Base-by-base conservation (phyloP, 495 filamentous ascomycete species). In the Aspergillus ostianus region DNA sequence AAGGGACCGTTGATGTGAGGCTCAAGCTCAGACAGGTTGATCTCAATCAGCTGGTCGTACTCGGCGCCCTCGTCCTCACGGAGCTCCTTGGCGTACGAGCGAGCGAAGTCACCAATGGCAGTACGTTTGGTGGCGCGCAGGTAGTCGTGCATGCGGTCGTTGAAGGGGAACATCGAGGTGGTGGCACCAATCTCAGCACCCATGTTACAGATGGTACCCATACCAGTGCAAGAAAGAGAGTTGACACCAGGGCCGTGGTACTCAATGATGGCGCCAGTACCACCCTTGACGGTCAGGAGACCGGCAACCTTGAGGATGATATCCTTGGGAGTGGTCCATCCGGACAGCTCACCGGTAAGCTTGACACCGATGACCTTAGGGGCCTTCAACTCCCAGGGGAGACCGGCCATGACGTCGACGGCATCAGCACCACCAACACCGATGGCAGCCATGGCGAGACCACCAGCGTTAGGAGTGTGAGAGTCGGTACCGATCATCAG, bases 401-500 rank as follows among this genome's bases (percentile, higher is more conserved):
- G 86, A 78, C 92, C 90, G 65, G 92, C 95, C 93, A 98, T 97
- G 67, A 97, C 94, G 76, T 98, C 94, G 64, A 98, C 94, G 56
- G 94, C 94, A 80, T 98, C 94, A 72, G 94, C 94, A 84, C 94
- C 94, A 82, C 94, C 94, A 61, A 98, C 94, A 86, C 94, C 94
- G 70, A 98, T 96, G 62, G 94, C 93, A 67, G 84, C 86, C 88
- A 93, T 96, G 67, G 90, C 93, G 64, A 98, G 88, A 85, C 94
- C 94, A 83, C 95, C 94, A 70, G 89, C 94, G 76, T 98, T 98
- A 62, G 95, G 95, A 50, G 94, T 98, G 81, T 98, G 94, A 48
- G 93, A 97, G 76, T 98, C 94, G 70, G 94, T 98, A 76, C 94
- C 94, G 77, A 98, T 98, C 78, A 98, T 85, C 60, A 98, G 85